Evolutionary conservation across 768 basidiomycete genomes (phyloP), one percentile per base, ranked within the genome.

Genomic region (Lentinus brumalis): DNA sequence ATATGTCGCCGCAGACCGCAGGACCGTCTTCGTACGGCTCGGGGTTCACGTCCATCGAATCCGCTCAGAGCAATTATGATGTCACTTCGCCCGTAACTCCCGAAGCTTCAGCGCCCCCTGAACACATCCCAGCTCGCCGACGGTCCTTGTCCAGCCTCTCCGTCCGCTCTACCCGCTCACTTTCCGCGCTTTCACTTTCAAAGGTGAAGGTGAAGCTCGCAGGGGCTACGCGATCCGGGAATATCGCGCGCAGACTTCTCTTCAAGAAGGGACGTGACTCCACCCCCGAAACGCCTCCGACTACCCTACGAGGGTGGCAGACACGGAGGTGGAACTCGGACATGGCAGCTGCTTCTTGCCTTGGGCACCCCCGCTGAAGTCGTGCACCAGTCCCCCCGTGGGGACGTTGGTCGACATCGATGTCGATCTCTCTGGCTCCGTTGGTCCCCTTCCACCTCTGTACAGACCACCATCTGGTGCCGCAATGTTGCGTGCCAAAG

Each of bases 61-160:
- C 55, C 18, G 57, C 61, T 6, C 50, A 57, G 32, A 62, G 61
- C 49, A 47, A 47, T 35, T 3, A 35, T 53, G 62, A 59, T 52
- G 57, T 55, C 57, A 52, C 62, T 11, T 56, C 61, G 1, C 59
- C 61, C 18, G 53, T 62, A 11, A 41, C 57, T n/a, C 59, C 64
- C 41, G 61, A 26, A 32, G 39, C 42, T 16, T 46, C 62, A 10
- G 55, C 52, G 10, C 53, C 58, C 9, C 30, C 62, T 40, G 47
- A 52, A 15, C 71, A 72, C 56, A 71, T 76, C 21, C 76, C 79
- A 39, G 77, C 78, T 7, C 82, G 84, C 46, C 78, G 80, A 47
- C 81, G 79, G 30, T 88, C 88, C 2, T 76, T 85, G 9, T 86
- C 88, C 54, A 82, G 75, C 70, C 65, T 86, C 44, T 82, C 85